A percentile compares a stretch with the other conserved stretches of the same genome.
These are phyloP conservation scores for Cordyceps pruinosa DNA, from an alignment of 2,329 filamentous ascomycete species.

Conservation along the genomic window DNA sequence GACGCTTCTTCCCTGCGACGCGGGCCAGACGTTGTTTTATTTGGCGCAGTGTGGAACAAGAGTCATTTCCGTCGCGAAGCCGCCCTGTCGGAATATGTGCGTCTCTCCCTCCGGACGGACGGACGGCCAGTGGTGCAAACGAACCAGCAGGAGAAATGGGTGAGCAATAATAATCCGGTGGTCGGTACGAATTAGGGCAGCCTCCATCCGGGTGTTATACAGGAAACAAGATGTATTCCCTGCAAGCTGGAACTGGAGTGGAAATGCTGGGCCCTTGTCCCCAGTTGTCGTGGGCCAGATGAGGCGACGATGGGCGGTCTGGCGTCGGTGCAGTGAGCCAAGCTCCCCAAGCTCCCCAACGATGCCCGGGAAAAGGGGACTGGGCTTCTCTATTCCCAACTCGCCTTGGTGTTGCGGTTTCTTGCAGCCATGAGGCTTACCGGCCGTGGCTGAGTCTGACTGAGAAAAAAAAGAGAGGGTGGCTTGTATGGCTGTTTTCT, in stretches of 20 bases:
- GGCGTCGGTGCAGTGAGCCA: background rate
- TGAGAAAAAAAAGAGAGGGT: background rate
- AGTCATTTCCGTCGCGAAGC: background rate
- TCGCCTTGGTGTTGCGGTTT: background rate
- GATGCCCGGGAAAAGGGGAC: too few relatives aligned
- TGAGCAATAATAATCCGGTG: too few relatives aligned
- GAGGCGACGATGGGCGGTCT: slow-evolving; percentile 7
- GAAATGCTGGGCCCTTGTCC: background rate
- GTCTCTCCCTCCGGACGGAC: background rate
- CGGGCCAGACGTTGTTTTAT: background rate
- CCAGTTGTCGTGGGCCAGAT: too few relatives aligned
- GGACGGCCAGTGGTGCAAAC: background rate
- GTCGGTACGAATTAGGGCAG: too few relatives aligned
- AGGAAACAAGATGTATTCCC: slow-evolving; percentile 1
- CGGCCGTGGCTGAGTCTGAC: slow-evolving; percentile 4
- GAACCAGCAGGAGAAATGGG: background rate
- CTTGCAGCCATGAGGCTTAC: background rate
- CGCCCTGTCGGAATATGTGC: background rate
- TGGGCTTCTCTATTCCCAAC: background rate
- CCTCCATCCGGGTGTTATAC: background rate
- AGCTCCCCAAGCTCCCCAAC: too few relatives aligned
- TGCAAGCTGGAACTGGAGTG: background rate
- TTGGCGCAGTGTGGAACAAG: slow-evolving; percentile 1
- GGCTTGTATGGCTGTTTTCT: too few relatives aligned
- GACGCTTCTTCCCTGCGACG: background rate